Base-by-base conservation (phyloP, 768 basidiomycete species). In the Hygrocybe punicea region DNA sequence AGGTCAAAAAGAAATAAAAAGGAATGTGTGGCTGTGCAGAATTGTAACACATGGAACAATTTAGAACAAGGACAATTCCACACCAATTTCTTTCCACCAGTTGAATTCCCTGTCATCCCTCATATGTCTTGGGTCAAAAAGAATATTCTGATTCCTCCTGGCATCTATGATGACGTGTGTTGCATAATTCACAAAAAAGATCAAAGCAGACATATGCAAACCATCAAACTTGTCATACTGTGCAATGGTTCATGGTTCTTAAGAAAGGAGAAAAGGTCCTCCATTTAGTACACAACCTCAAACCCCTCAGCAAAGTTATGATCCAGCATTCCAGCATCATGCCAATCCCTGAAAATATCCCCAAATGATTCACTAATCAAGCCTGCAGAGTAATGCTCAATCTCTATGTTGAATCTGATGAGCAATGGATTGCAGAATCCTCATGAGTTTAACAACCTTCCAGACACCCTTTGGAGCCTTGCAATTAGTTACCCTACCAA, bases 391-490 rank as follows among this genome's bases (percentile, higher is more conserved):
- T 60, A 1, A 71, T 70, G 35, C 55, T 74, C 14, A 73, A 76
- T 45, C 56, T 76, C 3, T 75, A 65, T 54, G 68, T 73, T 0
- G 74, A 73, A 23, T 77, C 72, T 56, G 72, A 79, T 48, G n/a
- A n/a, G n/a, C n/a, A n/a, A n/a, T n/a, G 57, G 0, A 56, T 77
- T 0, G 59, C 66, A 13, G 61, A 62, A 17, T 58, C 59, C 3
- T 78, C 70, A 0, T 50, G 68, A 8, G 73, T 35, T 60, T 75
- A 8, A 80, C 77, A 0, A 76, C 73, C 0, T 81, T 80, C 60
- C 68, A 73, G 53, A 74, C 70, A 0, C 76, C 73, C 0, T 63
- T 71, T 57, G 54, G 71, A 17, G 57, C 67, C 0, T 56, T 65
- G 11, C 59, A 67, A 0, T 63, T 78, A 0, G 66, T 65, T 1